Base-by-base conservation (phyloP, 2,329 filamentous ascomycete genomes). In the Orbilia oligospora region DNA sequence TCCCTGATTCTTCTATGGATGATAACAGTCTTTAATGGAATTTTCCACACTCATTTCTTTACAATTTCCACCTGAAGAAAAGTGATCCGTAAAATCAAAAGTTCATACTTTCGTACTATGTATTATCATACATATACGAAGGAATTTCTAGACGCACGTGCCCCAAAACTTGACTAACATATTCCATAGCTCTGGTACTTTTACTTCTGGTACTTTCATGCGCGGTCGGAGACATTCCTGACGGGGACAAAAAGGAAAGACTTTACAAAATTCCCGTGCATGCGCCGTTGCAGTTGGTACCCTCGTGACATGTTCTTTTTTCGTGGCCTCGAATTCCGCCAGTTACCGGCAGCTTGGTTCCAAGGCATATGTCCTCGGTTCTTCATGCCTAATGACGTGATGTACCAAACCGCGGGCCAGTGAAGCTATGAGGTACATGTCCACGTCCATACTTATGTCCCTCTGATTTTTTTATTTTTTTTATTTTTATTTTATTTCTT, bases 341-440 rank as follows among this genome's bases (percentile, higher is more conserved):
- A 61, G 68, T 78, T 78, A 72, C 75, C 75, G 75, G 75, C 55
- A 78, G 46, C 55, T 78, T 78, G 75, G 75, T 72, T 72, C 75
- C 63, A 72, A 72, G 33, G 63, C 46, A 64, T 20, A 30, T 56
- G 30, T 46, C 30, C 53, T 77, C 72, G 72, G 72, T 56, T 70
- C 65, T 24, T 70, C 53, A 68, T 65, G 67, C 63, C 49, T 18
- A 63, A 72, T 77, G 73, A 77, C 73, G 73, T 77, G 73, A 68
- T 70, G 67, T 77, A 71, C 67, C 67, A 70, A 46, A 61, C 41
- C 63, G 51, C 61, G 16, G 36, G 70, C 18, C 18, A 73, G 27
- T 44, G 49, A 61, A 67, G 70, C 63, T 51, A 51, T 67, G 38
- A 73, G 70, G 63, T 73, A 73, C 56, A 61, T 49, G 64, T 67